These are phyloP conservation scores for Backusella liffmaniae DNA, from an alignment of 192 early-diverging fungal genomes.

Conservation along the genomic window DNA sequence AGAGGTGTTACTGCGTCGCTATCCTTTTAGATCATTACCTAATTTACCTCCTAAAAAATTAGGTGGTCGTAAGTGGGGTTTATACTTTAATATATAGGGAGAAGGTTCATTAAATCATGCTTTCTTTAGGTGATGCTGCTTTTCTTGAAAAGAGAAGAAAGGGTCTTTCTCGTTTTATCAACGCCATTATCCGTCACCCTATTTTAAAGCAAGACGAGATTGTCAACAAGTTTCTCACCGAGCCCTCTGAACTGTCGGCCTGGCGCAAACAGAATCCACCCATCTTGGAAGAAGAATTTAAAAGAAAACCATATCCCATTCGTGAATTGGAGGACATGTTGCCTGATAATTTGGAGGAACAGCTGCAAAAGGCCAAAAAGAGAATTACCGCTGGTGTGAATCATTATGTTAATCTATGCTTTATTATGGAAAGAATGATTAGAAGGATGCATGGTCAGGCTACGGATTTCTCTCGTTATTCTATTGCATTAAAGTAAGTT, in stretches of 20 bases:
- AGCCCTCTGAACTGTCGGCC: conserved; percentile 57
- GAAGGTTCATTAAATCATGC: too few relatives aligned
- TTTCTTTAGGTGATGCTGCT: conserved; percentile 50
- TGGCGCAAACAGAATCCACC: conserved; percentile 57
- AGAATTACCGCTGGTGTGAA: conserved; percentile 49
- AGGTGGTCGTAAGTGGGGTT: conserved; percentile 52
- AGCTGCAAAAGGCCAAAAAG: conserved; percentile 45
- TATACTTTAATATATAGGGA: too few relatives aligned
- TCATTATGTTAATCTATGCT: conserved; percentile 60
- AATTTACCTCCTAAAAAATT: conserved; percentile 88
- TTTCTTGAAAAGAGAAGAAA: conserved; percentile 74
- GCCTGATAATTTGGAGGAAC: conserved; percentile 53
- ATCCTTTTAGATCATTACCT: conserved; percentile 80
- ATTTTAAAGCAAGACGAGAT: conserved; percentile 60
- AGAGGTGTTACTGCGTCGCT: conserved; percentile 72
- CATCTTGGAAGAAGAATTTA: conserved; percentile 57
- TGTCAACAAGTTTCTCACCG: conserved; percentile 65
- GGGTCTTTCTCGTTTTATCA: conserved; percentile 70
- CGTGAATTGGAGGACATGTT: conserved; percentile 39
- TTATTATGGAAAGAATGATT: conserved; percentile 61
- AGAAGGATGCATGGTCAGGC: conserved; percentile 61
- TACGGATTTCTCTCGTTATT: conserved; percentile 58
- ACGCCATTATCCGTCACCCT: conserved; percentile 76
- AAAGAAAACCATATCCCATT: conserved; percentile 33
- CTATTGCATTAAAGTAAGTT: conserved; percentile 55